Evolutionary conservation across 306 rosid genomes (phyloP), one percentile per base, ranked within the genome.

Genomic region (Hippophae tibetana): DNA sequence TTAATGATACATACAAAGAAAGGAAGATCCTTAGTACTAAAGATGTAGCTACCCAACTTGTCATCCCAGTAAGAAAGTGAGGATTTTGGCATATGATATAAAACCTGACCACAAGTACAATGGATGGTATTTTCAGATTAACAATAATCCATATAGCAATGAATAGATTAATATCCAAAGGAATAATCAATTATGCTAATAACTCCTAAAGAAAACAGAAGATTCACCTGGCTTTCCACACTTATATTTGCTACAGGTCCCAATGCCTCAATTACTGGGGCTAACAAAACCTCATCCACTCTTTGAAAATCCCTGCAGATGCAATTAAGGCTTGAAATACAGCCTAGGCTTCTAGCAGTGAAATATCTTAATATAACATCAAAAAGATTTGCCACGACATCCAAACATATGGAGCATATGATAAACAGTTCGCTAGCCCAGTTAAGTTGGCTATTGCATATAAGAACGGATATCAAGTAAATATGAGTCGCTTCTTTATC

Each of bases 1-100:
- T 53, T 57, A 42, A 57, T 55, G 78, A 63, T 46, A 43, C 93
- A 51, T 88, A 92, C 93, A 75, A 92, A 92, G 81, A 92, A 92
- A 68, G 99, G 96, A 78, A 92, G 96, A 68, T 92, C 95, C 71
- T 73, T 67, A 47, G 85, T 70, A 55, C 72, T 80, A 70, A 88
- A 88, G 73, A 84, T 62, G 72, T 85, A 82, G 67, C 93, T 83
- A 43, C 72, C 58, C 76, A 51, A 78, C 54, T 74, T 45, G 46
- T 82, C 83, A 70, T 92, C 94, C 99, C 96, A 85, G 72, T 65
- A 75, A 48, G 97, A 88, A 72, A 82, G 74, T 3, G 99, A 83
- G 49, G 96, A 84, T 81, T 84, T 88, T 6, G 90, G 96, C 7
- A 83, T 74, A 74, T 88, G 89, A 72, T 86, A 92, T 59, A 92